A percentile compares a stretch with the other conserved stretches of the same genome.
phyloP scores from a whole-genome alignment of 768 basidiomycete species.

The Pleurotus citrinopileatus region DNA sequence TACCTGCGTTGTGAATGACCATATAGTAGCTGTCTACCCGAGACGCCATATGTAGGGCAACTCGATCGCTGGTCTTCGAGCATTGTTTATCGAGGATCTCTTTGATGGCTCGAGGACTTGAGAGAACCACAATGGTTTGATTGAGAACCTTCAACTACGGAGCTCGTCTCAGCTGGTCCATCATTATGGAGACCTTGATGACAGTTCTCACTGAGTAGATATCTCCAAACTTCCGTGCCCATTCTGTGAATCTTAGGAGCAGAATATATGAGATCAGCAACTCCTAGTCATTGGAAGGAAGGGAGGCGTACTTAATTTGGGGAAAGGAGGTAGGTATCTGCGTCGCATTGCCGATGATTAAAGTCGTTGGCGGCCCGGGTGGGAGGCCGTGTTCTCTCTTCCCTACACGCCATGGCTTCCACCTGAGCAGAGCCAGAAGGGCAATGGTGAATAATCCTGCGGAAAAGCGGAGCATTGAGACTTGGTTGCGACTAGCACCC shows the following conservation, averaged over 20 bases:
- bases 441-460: no score
- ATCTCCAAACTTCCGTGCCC: slow-evolving; percentile 15
- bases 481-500: no score
- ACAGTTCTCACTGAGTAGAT: slow-evolving; percentile 11
- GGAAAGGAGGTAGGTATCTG: slow-evolving; percentile 14
- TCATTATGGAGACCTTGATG: neutral
- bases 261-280: neutral
- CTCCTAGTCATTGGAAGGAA: neutral
- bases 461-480: no score
- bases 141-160: slow-evolving; percentile 17
- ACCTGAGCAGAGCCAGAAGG: no score
- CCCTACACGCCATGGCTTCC: neutral
- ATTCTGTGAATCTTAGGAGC: slow-evolving; percentile 11
- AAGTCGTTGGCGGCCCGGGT: slow-evolving; percentile 20
- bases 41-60: slow-evolving; percentile 17
- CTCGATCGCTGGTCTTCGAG: slow-evolving; percentile 19
- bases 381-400: slow-evolving; percentile 14
- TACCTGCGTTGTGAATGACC: slow-evolving; percentile 12
- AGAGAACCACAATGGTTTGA: slow-evolving; percentile 21
- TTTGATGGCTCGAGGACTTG: slow-evolving; percentile 16
- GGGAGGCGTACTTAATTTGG: neutral
- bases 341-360: slow-evolving; percentile 18
- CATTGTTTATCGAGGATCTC: slow-evolving; percentile 21
- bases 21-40: slow-evolving; percentile 17
- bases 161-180: neutral